Conservation (phyloP, 306 rosid species). For the Quercus agrifolia region DNA sequence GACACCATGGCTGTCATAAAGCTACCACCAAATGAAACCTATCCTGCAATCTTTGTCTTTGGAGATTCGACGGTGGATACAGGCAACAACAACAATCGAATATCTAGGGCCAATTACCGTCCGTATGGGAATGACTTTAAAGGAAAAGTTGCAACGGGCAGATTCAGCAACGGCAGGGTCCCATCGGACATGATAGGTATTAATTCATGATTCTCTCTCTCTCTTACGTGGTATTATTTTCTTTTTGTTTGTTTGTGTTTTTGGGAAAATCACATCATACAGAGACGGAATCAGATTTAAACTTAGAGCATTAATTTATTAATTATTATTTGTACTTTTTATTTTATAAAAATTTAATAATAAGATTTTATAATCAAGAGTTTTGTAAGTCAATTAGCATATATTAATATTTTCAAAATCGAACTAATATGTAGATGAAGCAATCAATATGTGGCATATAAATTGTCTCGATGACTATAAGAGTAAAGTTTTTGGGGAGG, state of each 20-base stretch:
- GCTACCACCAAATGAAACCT: slow-evolving; percentile 24
- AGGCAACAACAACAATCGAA: slow-evolving; percentile 41
- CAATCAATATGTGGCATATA: too few relatives aligned
- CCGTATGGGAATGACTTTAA: neutral
- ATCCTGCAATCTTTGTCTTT: slow-evolving; percentile 38
- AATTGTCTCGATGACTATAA: too few relatives aligned
- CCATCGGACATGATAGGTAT: neutral
- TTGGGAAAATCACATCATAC: neutral
- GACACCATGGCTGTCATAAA: neutral
- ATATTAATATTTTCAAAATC: too few relatives aligned
- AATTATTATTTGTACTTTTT: too few relatives aligned
- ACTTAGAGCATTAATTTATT: too few relatives aligned
- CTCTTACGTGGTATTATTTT: neutral
- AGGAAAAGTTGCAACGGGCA: neutral
- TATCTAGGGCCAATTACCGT: slow-evolving; percentile 14
- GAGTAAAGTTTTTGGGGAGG: too few relatives aligned
- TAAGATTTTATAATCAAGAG: too few relatives aligned
- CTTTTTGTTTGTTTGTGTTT: neutral
- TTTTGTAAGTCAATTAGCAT: too few relatives aligned
- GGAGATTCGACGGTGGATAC: slow-evolving; percentile 56
- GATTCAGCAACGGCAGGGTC: neutral
- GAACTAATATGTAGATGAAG: too few relatives aligned
- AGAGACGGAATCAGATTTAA: too few relatives aligned
- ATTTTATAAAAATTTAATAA: too few relatives aligned
- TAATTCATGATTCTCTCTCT: neutral